A percentile compares a stretch with the other conserved stretches of the same genome.
Conservation (phyloP, 2,329 filamentous ascomycete genomes). For the Xylaria sp. region DNA sequence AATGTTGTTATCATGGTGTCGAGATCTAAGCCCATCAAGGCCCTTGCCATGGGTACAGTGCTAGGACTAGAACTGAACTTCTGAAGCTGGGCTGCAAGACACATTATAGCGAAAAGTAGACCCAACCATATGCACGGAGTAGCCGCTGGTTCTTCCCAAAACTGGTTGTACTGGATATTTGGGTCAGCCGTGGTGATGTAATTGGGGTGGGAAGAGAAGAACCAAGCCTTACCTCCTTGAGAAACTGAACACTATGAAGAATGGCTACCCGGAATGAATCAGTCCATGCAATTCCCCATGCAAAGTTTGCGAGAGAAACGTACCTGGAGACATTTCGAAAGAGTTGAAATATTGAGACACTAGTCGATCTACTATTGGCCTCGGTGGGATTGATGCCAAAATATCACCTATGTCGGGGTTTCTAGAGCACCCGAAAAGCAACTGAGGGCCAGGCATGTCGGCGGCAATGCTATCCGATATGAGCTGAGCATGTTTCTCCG, state of each 20-base stretch:
- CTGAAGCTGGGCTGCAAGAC: slow-evolving; percentile 49
- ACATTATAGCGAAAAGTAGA: slow-evolving; percentile 59
- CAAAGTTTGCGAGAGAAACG: neutral
- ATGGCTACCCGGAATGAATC: slow-evolving; percentile 36
- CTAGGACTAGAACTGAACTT: slow-evolving; percentile 22
- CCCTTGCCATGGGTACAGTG: too few species aligned
- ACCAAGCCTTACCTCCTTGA: slow-evolving; percentile 42
- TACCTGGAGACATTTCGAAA: slow-evolving; percentile 47
- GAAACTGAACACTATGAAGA: slow-evolving; percentile 49
- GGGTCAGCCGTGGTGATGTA: neutral
- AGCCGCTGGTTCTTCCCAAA: slow-evolving; percentile 54
- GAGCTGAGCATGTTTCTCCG: slow-evolving; percentile 13
- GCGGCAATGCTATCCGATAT: neutral
- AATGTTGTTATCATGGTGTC: slow-evolving; percentile 34
- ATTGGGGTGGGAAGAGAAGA: neutral
- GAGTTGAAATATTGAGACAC: slow-evolving; percentile 55
- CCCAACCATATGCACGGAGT: slow-evolving; percentile 58
- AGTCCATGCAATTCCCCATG: neutral
- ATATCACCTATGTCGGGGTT: neutral
- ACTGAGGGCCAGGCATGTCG: slow-evolving; percentile 38
- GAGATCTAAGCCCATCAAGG: neutral
- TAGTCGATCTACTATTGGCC: slow-evolving; percentile 51
- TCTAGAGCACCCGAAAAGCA: slow-evolving; percentile 50
- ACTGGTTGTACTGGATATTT: slow-evolving; percentile 54
- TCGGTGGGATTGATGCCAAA: slow-evolving; percentile 48